These are phyloP conservation scores for Capsella rubella DNA, from an alignment of 441 rosid species.

Conservation along the genomic window DNA sequence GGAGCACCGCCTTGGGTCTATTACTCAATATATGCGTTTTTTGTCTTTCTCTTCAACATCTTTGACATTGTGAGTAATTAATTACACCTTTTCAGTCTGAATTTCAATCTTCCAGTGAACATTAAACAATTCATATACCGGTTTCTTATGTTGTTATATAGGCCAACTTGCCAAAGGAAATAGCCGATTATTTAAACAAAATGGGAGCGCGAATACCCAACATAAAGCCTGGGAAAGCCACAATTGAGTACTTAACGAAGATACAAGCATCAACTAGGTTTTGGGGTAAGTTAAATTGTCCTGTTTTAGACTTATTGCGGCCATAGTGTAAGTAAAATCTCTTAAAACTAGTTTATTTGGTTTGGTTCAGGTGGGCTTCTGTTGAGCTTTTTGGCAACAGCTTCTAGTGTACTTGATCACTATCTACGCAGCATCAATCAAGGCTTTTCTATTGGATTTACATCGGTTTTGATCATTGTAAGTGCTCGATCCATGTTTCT, in stretches of 20 bases:
- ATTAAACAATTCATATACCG: neutral
- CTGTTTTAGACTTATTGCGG: neutral
- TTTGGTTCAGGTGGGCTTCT: slow-evolving; percentile 76
- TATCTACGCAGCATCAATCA: slow-evolving; percentile 78
- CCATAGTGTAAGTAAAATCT: neutral
- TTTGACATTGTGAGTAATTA: slow-evolving; percentile 86
- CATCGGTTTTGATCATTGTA: slow-evolving; percentile 88
- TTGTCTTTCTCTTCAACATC: slow-evolving; percentile 89
- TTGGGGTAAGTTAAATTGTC: slow-evolving; percentile 74
- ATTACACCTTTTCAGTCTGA: slow-evolving; percentile 9
- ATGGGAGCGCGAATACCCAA: slow-evolving; percentile 98
- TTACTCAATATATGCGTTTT: slow-evolving; percentile 86
- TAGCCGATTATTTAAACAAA: slow-evolving; percentile 89
- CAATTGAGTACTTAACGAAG: slow-evolving; percentile 83
- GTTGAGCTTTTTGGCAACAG: slow-evolving; percentile 84
- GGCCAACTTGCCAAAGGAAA: slow-evolving; percentile 99
- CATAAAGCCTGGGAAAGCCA: slow-evolving; percentile 94
- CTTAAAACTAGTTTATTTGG: slow-evolving; percentile 30
- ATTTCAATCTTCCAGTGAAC: slow-evolving; percentile 23
- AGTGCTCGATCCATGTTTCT: slow-evolving; percentile 36
- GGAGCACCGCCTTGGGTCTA: slow-evolving; percentile 96
- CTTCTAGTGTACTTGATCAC: slow-evolving; percentile 85
- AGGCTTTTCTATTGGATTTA: slow-evolving; percentile 90
- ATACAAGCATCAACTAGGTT: slow-evolving; percentile 97
- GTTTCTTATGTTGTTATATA: slow-evolving; percentile 39